Evolutionary conservation across 768 basidiomycete genomes (phyloP), one percentile per base, ranked within the genome.

Genomic region (Clavulina sp.): DNA sequence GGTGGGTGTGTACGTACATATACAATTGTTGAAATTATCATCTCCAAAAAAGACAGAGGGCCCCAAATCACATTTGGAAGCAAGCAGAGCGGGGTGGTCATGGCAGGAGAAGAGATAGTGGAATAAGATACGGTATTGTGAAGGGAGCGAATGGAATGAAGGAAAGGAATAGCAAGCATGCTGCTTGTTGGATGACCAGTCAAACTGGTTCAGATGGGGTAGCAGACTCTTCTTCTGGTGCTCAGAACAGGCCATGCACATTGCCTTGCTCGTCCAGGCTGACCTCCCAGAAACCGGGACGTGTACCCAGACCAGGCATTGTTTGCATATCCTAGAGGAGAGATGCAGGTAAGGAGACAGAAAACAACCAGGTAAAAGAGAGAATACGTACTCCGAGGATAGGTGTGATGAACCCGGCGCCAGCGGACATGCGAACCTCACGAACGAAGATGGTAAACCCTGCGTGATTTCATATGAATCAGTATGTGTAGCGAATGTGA

Each of bases 341-440:
- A 33, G 7, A 33, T 16, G 26, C 3, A 23, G 38, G 5, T 41
- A n/a, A 48, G 24, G 41, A 52, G 26, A 29, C 19, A 3, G 33
- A 18, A 4, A 13, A 19, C 7, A 3, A 34, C n/a, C 4, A 7
- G 33, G 30, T 3, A 1, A 46, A 9, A 1, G 13, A 38, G n/a
- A 38, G 34, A 9, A 24, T 9, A 4, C 47, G 21, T 32, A 34
- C 50, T 34, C 85, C 87, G n/a, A 85, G 72, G 56, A 96, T 75
- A 23, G 93, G 92, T 66, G 92, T 95, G 57, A 97, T 68, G 79
- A 97, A 96, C 24, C 87, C 87, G 52, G 92, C 91, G 40, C 93
- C 93, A 4, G 89, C 95, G 4, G 86, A 84, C 21, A 93, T 68
- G 44, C 84, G 73, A 43, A 96, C 84, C 51, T 80, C 78, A 30